Evolutionary conservation across 192 early-diverging fungal species (phyloP), one percentile per base, ranked within the genome.

Genomic region (Oehlia diaphana): DNA sequence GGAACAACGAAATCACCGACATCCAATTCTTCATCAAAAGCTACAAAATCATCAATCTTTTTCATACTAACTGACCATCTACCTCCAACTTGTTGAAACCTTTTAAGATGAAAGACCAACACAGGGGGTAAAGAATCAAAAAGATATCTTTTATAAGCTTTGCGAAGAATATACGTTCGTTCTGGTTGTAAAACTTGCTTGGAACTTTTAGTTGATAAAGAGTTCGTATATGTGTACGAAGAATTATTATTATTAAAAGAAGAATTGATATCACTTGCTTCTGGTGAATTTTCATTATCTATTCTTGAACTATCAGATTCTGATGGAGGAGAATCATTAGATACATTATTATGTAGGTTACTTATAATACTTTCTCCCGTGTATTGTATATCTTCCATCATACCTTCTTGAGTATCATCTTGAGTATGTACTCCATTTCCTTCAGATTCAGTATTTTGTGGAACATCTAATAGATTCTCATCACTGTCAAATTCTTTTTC

Each of bases 71-170:
- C n/a, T 64, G 73, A 77, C 33, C 78, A 76, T 12, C 72, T 42
- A 8, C 79, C 63, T 8, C 69, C 37, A 4, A 82, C 77, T 49
- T 87, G 86, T 70, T 84, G 80, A 65, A 87, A 87, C 47, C 86
- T 76, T 63, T 87, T 87, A 19, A 87, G 58, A 39, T 87, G 86
- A 21, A 87, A 63, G 9, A 87, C 82, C 16, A 87, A 49, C 2
- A 84, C 84, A 10, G 82, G 82, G 1, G 86, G 86, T 31, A 81
- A 74, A 10, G 65, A 80, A 19, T 80, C 81, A 21, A 87, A 53
- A 19, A 87, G 61, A 62, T 85, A 85, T 7, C 86, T 80, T 31
- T 84, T 84, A 35, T 83, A 82, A 7, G 86, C 86, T n/a, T 61
- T 77, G 1, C 80, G 84, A 3, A 85, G 76, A 14, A 85, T 71